phyloP scores from a whole-genome alignment of 768 basidiomycete species.

The Gloeopeniophorella convolvens region DNA sequence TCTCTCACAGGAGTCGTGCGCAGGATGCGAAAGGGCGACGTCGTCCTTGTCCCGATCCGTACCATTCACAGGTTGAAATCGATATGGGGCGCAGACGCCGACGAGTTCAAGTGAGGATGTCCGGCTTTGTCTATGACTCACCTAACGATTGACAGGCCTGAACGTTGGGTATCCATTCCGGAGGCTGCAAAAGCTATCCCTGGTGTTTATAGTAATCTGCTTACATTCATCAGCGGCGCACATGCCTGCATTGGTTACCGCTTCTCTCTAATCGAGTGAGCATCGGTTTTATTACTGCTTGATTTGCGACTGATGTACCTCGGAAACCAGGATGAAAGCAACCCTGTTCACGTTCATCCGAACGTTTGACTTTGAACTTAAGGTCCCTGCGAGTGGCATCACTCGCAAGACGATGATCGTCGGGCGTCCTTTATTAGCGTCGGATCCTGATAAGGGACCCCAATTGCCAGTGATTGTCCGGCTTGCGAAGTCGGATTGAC shows the following conservation, averaged over 20 bases:
- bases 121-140: not conserved
- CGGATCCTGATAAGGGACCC: constrained; percentile 1
- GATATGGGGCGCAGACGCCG: constrained; percentile 21
- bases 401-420: constrained; percentile 11
- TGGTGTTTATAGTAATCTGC: constrained; percentile 13
- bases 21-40: constrained; percentile 13
- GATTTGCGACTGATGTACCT: not conserved
- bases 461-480: constrained; percentile 20
- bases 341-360: constrained; percentile 23
- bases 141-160: constrained; percentile 9
- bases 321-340: constrained; percentile 21
- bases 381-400: constrained; percentile 4
- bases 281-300: not conserved
- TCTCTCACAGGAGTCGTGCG: not conserved
- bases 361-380: constrained; percentile 23
- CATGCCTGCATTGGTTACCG: constrained; percentile 22
- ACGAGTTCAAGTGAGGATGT: constrained; percentile 23
- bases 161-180: constrained; percentile 20
- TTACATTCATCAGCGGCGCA: constrained; percentile 16
- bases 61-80: constrained; percentile 12
- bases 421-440: constrained; percentile 12
- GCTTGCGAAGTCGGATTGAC: constrained; percentile 4
- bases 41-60: constrained; percentile 12
- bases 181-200: constrained; percentile 8
- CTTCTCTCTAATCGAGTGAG: constrained; percentile 19